Base-by-base conservation (phyloP, 2,329 filamentous ascomycete genomes). In the Sclerotinia subarctica region DNA sequence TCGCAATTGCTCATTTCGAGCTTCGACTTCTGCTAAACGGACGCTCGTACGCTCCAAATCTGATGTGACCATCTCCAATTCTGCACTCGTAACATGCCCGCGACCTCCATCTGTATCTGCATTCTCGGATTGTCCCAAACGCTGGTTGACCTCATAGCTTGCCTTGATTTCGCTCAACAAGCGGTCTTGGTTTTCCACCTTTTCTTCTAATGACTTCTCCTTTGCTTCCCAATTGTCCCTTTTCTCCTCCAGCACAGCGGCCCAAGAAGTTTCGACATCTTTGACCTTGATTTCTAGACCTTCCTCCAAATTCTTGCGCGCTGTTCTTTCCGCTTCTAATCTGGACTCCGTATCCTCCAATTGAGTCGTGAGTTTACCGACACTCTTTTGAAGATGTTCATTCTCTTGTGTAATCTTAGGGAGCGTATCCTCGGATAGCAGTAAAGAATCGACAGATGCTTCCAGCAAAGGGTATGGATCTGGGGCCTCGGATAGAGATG, bases 391-490 rank as follows among this genome's bases (percentile, higher is more conserved):
- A n/a, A 99, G 82, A 70, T 93, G 90, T 73, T 92, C 84, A 76
- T 97, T 97, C 79, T 99, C 96, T 58, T 89, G 84, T n/a, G 88
- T 91, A 68, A 99, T 84, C 76, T 92, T 95, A 0, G 95, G 95
- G 6, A 98, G 83, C 1, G 92, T 96, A 74, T 99, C 94, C 79
- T 97, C 94, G 29, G 94, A 92, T 19, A 95, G 84, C 7, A 98
- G 89, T 76, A 98, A 89, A 5, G 94, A 93, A 78, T 99, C 95
- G 72, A 99, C 92, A 0, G 94, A 97, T 35, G 95, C 94, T 81
- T 99, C 96, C 53, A 99, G 90, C 35, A 99, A 83, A 10, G 95
- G 95, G 74, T 98, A 99, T 52, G 95, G 95, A 78, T 99, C 95
- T 21, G 95, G 95, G 1, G 92, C 95, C 82, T 99, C 96, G 65